Base-by-base conservation (phyloP, 2,329 filamentous ascomycete species). In the Celoporthe dispersa region DNA sequence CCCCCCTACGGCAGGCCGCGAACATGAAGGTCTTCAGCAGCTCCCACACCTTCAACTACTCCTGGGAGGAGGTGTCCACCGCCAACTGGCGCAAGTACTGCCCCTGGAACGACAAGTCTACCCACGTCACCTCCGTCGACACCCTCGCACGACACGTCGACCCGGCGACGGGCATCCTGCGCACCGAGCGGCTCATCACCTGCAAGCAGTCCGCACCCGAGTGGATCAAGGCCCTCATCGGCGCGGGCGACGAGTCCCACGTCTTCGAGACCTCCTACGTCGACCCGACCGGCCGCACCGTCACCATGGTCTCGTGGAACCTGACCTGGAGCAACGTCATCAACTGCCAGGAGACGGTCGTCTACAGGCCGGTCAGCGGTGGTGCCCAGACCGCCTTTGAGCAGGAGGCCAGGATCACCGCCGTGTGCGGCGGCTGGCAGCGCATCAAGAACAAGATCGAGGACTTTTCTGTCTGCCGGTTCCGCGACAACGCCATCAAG, bases 1-100 rank as follows among this genome's bases (percentile, higher is more conserved):
- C 12, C 12, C 22, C n/a, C 33, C 48, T 7, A 66, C 25, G 25
- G 44, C n/a, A 68, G 14, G 19, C 22, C n/a, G 22, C 51, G 37
- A 67, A 59, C 35, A 71, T 71, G 71, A 72, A 71, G 87, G 93
- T 98, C 83, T 98, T 98, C 79, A 93, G 93, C 76, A 97, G 94
- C 78, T 85, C 86, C 53, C 93, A 94, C 82, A 94, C 94, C 72
- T 99, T 97, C 84, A 88, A 97, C 84, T 99, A 99, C 86, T 97
- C 95, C 61, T 99, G 96, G 96, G 94, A 97, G 78, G 95, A 98
- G 81, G 96, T 99, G 48, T 97, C 94, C 35, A 94, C 94, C 19
- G 94, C 93, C 79, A 99, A 99, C 87, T 99, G 96, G 96, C 92
- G 91, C 76, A 99, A 99, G 82, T 99, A 99, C 84, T 97, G 94